Evolutionary conservation across 2,329 filamentous ascomycete species (phyloP).

Genomic region (Colletotrichum tofieldiae): DNA sequence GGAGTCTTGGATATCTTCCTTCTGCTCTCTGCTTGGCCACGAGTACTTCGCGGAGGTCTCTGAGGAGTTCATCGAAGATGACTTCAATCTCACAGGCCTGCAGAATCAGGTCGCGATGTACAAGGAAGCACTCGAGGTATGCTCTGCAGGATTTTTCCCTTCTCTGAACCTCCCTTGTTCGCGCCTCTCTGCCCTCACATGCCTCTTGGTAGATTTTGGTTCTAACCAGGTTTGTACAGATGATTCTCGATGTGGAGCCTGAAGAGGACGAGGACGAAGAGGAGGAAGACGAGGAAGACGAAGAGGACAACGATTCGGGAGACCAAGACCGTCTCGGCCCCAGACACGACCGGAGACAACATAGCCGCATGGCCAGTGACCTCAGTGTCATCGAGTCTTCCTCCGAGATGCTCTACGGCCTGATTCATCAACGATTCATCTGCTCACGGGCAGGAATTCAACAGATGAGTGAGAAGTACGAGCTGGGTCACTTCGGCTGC

Average conservation of each 20-base stretch:
- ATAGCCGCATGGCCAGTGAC: constrained; percentile 90
- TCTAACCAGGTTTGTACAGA: constrained; percentile 63
- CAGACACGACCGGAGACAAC: constrained; percentile 79
- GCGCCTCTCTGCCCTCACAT: background rate
- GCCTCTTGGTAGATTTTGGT: background rate
- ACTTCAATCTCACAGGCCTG: constrained; percentile 97
- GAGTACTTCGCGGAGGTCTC: constrained; percentile 99
- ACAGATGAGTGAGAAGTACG: constrained; percentile 99
- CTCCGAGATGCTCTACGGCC: constrained; percentile 96
- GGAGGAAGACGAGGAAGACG: constrained; percentile 83
- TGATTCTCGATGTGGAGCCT: constrained; percentile 98
- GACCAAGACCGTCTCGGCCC: constrained; percentile 69
- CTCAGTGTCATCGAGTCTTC: constrained; percentile 96
- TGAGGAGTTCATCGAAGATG: constrained; percentile 99
- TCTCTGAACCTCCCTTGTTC: background rate
- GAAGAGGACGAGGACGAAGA: constrained; percentile 94
- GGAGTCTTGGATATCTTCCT: constrained; percentile 98
- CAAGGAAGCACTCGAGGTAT: constrained; percentile 93
- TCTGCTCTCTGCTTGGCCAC: constrained; percentile 94
- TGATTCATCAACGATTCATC: constrained; percentile 99
- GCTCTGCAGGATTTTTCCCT: background rate
- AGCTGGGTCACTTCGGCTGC: constrained; percentile 93
- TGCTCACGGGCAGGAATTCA: constrained; percentile 96
- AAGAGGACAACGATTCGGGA: constrained; percentile 79
- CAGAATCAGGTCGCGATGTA: constrained; percentile 98